phyloP scores from a whole-genome alignment of 208 protist genomes.

The Naegleria fowleri region DNA sequence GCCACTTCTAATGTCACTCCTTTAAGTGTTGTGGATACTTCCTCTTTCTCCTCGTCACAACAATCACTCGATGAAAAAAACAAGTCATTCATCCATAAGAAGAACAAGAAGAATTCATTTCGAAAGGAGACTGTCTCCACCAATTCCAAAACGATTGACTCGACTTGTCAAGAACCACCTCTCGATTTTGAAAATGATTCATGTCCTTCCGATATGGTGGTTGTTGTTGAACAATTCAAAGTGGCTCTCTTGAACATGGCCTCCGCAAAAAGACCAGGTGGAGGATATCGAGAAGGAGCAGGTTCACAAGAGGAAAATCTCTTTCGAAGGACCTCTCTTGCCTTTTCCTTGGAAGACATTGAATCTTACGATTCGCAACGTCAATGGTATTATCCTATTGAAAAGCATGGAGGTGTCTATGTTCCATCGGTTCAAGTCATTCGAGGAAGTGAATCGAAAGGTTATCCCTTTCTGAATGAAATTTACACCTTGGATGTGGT shows the following conservation, averaged over 20 bases:
- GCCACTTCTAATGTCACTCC: no score
- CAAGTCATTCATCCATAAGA: no score
- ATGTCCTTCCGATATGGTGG: no score
- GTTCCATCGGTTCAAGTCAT: not conserved
- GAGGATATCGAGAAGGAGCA: conserved; percentile 4
- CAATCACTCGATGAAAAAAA: no score
- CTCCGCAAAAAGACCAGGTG: conserved; percentile 5
- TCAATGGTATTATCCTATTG: conserved; percentile 8
- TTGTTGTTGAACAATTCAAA: no score
- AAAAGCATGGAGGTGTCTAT: conserved; percentile 15
- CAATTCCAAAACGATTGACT: no score
- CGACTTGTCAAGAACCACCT: no score
- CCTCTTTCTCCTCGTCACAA: no score
- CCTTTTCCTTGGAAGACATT: not conserved
- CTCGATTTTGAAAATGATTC: no score
- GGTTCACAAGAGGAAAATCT: conserved; percentile 39
- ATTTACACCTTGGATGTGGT: not conserved
- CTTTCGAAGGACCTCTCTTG: conserved; percentile 25
- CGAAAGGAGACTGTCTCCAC: no score
- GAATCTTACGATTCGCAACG: not conserved
- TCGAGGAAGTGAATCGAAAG: not conserved
- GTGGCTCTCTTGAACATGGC: conserved; percentile 35
- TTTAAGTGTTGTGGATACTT: no score
- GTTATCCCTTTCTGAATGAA: not conserved
- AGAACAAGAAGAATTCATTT: no score